Conservation (phyloP, 176 grass and related monocot species). For the barley (Hordeum vulgare) region DNA sequence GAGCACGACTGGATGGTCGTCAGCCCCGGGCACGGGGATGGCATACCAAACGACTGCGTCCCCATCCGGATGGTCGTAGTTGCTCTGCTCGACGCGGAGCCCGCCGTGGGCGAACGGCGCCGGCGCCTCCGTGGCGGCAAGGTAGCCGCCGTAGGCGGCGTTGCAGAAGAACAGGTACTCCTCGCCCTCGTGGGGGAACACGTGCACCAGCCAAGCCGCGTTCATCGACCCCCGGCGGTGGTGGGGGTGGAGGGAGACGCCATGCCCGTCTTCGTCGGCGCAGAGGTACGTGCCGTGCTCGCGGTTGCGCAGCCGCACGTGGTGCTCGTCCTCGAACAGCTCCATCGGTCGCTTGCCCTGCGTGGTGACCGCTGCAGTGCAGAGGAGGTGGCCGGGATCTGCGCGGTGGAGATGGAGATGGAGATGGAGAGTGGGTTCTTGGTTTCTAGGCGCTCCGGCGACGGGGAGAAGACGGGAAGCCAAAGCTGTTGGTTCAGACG, state of each 20-base stretch:
- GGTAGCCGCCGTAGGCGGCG: conserved; percentile 19
- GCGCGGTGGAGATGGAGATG: not conserved
- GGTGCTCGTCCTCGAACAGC: not conserved
- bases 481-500: not conserved
- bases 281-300: not conserved
- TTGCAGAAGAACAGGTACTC: not conserved
- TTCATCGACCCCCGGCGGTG: not conserved
- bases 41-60: not conserved
- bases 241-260: not conserved
- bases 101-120: not conserved
- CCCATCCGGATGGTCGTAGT: not conserved
- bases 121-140: not conserved
- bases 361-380: not conserved
- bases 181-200: not conserved
- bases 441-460: not conserved
- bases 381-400: not conserved
- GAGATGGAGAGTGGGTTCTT: not conserved
- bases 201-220: conserved; percentile 2
- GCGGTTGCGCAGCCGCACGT: conserved; percentile 10
- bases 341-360: not conserved
- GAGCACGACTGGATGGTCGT: not conserved
- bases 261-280: conserved; percentile 1
- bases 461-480: not conserved
- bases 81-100: not conserved
- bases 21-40: not conserved